Percentiles rank a stretch among this genome's conserved stretches.
Conservation (phyloP, 225 moss, liverwort and hornwort genomes). For the Asterella californica region DNA sequence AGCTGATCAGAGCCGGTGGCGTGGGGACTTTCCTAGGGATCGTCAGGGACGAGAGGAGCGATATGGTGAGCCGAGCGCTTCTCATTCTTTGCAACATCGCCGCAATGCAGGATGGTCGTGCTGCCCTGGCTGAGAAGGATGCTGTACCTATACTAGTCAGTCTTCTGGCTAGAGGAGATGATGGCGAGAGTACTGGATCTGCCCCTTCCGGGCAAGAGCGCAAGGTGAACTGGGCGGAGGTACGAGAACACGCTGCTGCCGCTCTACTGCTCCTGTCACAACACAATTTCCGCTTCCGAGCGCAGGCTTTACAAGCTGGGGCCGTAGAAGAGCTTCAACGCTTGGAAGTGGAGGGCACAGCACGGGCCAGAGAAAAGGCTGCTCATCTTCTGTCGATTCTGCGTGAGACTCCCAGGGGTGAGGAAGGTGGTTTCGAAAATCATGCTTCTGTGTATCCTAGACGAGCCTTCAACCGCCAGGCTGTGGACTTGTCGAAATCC, state of each 20-base stretch:
- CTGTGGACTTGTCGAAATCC: conserved; percentile 17
- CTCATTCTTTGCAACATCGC: conserved; percentile 80
- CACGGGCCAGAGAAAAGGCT: conserved; percentile 75
- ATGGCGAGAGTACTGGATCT: conserved; percentile 21
- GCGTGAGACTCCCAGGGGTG: conserved; percentile 37
- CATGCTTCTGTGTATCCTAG: conserved; percentile 39
- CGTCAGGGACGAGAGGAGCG: conserved; percentile 56
- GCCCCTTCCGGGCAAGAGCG: conserved; percentile 35
- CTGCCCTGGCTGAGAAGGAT: conserved; percentile 63
- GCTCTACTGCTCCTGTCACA: conserved; percentile 71
- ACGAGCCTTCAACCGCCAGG: conserved; percentile 25
- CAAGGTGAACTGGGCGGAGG: conserved; percentile 58
- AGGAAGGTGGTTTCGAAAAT: conserved; percentile 24
- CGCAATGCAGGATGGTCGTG: conserved; percentile 67
- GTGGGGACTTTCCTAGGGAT: conserved; percentile 73
- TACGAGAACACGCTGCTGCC: conserved; percentile 82
- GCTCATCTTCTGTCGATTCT: conserved; percentile 63
- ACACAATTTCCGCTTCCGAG: conserved; percentile 78
- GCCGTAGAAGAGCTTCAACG: conserved; percentile 57
- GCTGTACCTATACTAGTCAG: conserved; percentile 62
- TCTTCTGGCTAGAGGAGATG: conserved; percentile 47
- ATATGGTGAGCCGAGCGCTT: conserved; percentile 68
- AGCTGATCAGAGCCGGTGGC: conserved; percentile 81
- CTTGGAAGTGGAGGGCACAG: conserved; percentile 63
- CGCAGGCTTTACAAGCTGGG: conserved; percentile 72